Evolutionary conservation across 306 rosid genomes (phyloP).

Genomic region (Gastrolobium bilobum): DNA sequence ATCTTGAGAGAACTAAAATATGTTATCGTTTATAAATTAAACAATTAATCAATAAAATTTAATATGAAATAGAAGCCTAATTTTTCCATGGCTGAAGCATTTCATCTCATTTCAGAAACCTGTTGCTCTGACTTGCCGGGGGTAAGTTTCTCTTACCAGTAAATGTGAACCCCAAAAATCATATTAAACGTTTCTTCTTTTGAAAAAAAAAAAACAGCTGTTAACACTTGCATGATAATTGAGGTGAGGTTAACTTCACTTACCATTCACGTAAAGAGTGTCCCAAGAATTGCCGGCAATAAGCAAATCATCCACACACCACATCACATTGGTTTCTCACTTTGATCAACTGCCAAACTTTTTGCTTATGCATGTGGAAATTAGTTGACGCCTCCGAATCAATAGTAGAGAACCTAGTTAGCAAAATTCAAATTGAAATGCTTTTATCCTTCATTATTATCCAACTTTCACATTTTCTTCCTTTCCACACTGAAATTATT

Average conservation of each 20-base stretch:
- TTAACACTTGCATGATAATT: slow-evolving; percentile 54
- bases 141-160: not conserved
- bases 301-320: slow-evolving; percentile 56
- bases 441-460: slow-evolving; percentile 50
- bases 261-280: slow-evolving; percentile 76
- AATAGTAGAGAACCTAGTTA: slow-evolving; percentile 17
- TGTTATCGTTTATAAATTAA: not conserved
- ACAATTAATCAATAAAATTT: slow-evolving; percentile 12
- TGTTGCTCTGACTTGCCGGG: not conserved
- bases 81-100: slow-evolving; percentile 3
- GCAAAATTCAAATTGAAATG: slow-evolving; percentile 43
- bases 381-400: slow-evolving; percentile 46
- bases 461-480: slow-evolving; percentile 33
- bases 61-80: not conserved
- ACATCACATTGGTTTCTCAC: slow-evolving; percentile 46
- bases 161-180: slow-evolving; percentile 24
- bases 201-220: slow-evolving; percentile 47
- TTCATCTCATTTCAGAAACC: not conserved
- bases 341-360: slow-evolving; percentile 36
- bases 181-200: not conserved
- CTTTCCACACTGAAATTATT: slow-evolving; percentile 44
- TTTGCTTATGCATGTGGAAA: slow-evolving; percentile 49
- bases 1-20: not conserved
- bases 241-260: slow-evolving; percentile 66
- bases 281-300: slow-evolving; percentile 59